Evolutionary conservation across 2,329 filamentous ascomycete genomes (phyloP).

Genomic region (Colletotrichum cordylinicola): DNA sequence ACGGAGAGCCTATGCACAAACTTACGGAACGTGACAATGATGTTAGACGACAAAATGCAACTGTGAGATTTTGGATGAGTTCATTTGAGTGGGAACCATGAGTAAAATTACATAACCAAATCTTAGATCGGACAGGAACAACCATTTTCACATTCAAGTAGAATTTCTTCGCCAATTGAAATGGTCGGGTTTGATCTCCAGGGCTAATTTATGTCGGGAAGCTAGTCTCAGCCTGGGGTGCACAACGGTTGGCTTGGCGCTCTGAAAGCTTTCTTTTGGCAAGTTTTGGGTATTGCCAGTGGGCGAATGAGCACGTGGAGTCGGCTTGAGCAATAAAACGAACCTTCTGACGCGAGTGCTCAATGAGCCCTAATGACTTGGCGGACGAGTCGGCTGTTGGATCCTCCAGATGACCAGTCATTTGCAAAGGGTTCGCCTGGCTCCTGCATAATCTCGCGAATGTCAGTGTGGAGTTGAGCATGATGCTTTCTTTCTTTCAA

Average conservation of each 20-base stretch:
- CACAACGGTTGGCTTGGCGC: background rate
- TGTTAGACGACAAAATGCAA: background rate
- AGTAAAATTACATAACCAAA: rapidly evolving
- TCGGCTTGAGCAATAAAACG: background rate
- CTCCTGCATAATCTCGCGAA: background rate
- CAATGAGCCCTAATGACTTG: background rate
- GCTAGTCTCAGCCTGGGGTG: background rate
- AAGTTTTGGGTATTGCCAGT: background rate
- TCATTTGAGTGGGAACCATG: rapidly evolving
- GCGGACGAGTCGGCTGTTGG: background rate
- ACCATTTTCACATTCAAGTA: background rate
- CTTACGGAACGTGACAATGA: background rate
- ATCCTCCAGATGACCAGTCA: background rate
- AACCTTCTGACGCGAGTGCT: background rate
- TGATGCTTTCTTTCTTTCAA: background rate
- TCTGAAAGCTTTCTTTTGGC: background rate
- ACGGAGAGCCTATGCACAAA: background rate
- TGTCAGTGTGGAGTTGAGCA: background rate
- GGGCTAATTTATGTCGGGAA: background rate
- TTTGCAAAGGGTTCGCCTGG: background rate
- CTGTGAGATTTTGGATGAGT: rapidly evolving
- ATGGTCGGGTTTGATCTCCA: background rate
- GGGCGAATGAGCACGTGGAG: background rate
- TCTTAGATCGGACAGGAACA: rapidly evolving
- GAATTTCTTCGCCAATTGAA: background rate